A percentile compares a stretch with the other conserved stretches of the same genome.
phyloP scores from a whole-genome alignment of 2,329 filamentous ascomycete genomes.

The Talaromyces piceae region DNA sequence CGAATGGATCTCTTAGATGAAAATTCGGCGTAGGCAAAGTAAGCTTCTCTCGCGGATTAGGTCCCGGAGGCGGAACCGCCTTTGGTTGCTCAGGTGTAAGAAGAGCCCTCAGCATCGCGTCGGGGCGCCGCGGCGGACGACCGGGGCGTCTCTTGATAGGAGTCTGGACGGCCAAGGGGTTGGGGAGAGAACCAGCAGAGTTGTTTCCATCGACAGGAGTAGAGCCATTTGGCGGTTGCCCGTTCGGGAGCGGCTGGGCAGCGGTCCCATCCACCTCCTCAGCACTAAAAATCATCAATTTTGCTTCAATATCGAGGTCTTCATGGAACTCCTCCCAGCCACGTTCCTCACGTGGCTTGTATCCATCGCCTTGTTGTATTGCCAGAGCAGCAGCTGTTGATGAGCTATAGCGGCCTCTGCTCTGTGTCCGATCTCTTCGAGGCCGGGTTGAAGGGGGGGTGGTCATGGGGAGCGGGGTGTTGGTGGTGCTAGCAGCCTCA shows the following conservation, averaged over 20 bases:
- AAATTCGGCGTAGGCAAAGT: constrained; percentile 45
- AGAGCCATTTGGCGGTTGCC: constrained; percentile 19
- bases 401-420: constrained; percentile 67
- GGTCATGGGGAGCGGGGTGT: constrained; percentile 20
- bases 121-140: constrained; percentile 56
- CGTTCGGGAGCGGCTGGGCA: constrained; percentile 28
- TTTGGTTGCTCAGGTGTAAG: constrained; percentile 52
- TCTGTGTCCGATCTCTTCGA: constrained; percentile 36
- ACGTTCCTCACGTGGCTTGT: constrained; percentile 93
- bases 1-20: constrained; percentile 40
- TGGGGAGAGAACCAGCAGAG: constrained; percentile 35
- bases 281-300: constrained; percentile 69
- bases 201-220: constrained; percentile 22
- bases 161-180: constrained; percentile 32
- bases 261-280: constrained; percentile 71
- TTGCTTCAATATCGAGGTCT: constrained; percentile 79
- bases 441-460: constrained; percentile 34
- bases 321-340: constrained; percentile 98
- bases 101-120: constrained; percentile 54
- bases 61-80: constrained; percentile 40
- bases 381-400: constrained; percentile 80
- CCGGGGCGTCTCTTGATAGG: constrained; percentile 55
- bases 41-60: constrained; percentile 43
- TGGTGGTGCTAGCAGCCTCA: constrained; percentile 37
- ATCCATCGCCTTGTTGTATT: constrained; percentile 86